phyloP scores from a whole-genome alignment of 495 filamentous ascomycete species.

The Aspergillus bridgeri region DNA sequence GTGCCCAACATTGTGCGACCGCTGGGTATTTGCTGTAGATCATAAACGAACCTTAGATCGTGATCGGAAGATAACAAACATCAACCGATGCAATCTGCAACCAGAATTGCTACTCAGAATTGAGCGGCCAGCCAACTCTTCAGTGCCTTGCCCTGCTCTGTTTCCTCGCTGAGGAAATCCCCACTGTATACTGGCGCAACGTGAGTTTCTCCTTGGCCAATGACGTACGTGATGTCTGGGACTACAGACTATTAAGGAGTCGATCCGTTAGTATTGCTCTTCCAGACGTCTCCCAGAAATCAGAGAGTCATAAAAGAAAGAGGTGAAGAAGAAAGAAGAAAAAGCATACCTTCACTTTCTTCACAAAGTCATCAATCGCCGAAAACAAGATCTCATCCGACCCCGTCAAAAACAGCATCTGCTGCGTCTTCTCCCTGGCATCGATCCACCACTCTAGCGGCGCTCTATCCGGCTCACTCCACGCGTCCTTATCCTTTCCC shows the following conservation, averaged over 20 bases:
- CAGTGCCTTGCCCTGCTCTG: conserved; percentile 26
- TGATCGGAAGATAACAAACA: neutral
- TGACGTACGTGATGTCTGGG: conserved; percentile 28
- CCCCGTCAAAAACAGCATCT: conserved; percentile 52
- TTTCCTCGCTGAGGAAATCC: conserved; percentile 17
- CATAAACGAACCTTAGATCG: neutral
- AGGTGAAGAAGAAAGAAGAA: neutral
- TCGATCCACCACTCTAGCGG: conserved; percentile 53
- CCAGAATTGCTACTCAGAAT: conserved; percentile 12
- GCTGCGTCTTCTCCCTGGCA: conserved; percentile 32
- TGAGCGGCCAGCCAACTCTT: conserved; percentile 32
- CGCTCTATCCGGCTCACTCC: conserved; percentile 52
- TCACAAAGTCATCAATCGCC: conserved; percentile 48
- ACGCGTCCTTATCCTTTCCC: conserved; percentile 48
- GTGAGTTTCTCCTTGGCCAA: conserved; percentile 35
- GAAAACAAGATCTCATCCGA: conserved; percentile 56
- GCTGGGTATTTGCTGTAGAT: neutral
- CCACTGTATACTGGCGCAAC: conserved; percentile 31
- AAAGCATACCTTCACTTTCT: conserved; percentile 40
- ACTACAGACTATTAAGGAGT: conserved; percentile 27
- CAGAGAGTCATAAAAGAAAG: neutral
- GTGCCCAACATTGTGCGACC: neutral
- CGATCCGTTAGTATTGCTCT: neutral
- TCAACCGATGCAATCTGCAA: neutral
- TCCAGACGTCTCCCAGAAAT: neutral